These are phyloP conservation scores for Eruca vesicaria DNA, from an alignment of 441 rosid genomes.

Conservation along the genomic window DNA sequence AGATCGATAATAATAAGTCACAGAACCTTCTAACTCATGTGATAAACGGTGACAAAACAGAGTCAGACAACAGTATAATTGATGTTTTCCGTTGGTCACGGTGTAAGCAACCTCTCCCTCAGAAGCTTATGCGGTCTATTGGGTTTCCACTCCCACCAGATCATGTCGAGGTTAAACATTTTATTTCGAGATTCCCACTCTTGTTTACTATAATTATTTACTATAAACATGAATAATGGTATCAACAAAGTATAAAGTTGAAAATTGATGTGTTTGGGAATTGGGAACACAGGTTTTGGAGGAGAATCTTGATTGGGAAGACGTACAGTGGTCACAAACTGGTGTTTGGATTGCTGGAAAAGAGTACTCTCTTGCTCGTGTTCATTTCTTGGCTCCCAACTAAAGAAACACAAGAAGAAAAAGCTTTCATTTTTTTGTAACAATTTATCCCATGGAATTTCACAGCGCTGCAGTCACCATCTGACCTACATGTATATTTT, in stretches of 20 bases:
- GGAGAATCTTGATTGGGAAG: slow-evolving; percentile 98
- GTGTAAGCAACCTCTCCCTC: slow-evolving; percentile 89
- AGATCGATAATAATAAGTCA: slow-evolving; percentile 45
- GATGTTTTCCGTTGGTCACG: slow-evolving; percentile 95
- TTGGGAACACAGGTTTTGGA: slow-evolving; percentile 73
- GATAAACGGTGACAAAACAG: slow-evolving; percentile 77
- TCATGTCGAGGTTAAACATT: slow-evolving; percentile 64
- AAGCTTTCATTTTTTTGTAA: neutral
- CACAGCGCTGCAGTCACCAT: too few relatives aligned
- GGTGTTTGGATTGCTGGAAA: slow-evolving; percentile 97
- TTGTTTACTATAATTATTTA: neutral
- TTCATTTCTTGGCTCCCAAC: slow-evolving; percentile 78
- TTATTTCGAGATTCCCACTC: neutral
- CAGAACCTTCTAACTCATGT: slow-evolving; percentile 52
- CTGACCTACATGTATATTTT: too few relatives aligned
- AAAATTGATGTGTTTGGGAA: slow-evolving; percentile 3
- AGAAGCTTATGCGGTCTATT: slow-evolving; percentile 77
- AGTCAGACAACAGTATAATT: slow-evolving; percentile 53
- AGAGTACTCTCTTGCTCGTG: slow-evolving; percentile 85
- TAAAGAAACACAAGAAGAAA: too few relatives aligned
- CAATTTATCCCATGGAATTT: too few relatives aligned
- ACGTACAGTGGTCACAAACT: slow-evolving; percentile 97
- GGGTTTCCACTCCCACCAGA: slow-evolving; percentile 92
- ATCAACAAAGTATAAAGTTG: too few relatives aligned
- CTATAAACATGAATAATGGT: neutral